Evolutionary conservation across 192 early-diverging fungal genomes (phyloP).

Genomic region (Kappamyces sp.): DNA sequence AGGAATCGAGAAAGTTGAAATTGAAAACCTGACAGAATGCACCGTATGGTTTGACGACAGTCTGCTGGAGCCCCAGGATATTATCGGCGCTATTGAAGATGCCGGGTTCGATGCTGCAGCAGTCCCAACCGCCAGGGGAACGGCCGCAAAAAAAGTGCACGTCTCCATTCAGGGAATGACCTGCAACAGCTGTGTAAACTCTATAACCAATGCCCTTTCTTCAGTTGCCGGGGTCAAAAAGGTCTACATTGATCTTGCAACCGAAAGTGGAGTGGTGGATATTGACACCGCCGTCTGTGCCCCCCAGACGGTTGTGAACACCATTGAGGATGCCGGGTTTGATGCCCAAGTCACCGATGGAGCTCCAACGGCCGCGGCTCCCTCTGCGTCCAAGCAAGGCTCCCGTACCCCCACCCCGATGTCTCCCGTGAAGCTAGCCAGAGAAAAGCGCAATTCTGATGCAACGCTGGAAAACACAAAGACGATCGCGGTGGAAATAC

Average conservation of each 20-base stretch:
- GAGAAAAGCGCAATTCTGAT: background rate
- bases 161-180: constrained; percentile 61
- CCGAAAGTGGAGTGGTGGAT: constrained; percentile 50
- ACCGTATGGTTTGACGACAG: background rate
- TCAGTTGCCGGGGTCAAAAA: constrained; percentile 44
- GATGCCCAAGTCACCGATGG: constrained; percentile 35
- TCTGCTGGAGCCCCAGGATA: background rate
- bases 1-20: background rate
- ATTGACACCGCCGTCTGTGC: constrained; percentile 35
- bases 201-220: constrained; percentile 55
- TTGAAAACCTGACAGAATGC: background rate
- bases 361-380: constrained; percentile 5
- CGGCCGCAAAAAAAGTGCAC: constrained; percentile 3
- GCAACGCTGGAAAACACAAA: background rate
- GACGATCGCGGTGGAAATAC: constrained; percentile 50
- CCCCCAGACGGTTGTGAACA: constrained; percentile 38
- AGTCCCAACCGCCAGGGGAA: background rate
- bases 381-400: too few relatives aligned
- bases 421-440: background rate
- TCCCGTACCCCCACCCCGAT: background rate
- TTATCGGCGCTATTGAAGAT: constrained; percentile 51
- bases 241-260: constrained; percentile 50
- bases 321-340: constrained; percentile 69
- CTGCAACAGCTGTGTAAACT: constrained; percentile 74
- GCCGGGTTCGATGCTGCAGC: constrained; percentile 50